Evolutionary conservation across 352 stramenopile genomes (phyloP), one percentile per base, ranked within the genome.

Genomic region (Globisporangium splendens): DNA sequence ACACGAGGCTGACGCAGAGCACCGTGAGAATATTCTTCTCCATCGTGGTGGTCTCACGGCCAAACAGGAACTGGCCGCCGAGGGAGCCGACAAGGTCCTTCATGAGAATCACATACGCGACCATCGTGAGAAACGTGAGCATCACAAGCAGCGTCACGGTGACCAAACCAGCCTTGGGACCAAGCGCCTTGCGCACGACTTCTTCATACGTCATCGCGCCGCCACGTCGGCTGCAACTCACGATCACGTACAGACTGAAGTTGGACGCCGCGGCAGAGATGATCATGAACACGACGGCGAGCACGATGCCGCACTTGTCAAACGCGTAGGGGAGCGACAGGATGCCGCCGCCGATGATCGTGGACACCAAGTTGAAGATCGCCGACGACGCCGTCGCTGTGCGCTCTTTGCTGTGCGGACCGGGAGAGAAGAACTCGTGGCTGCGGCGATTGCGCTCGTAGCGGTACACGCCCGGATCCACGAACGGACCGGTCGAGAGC

Each of bases 31-130:
- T 44, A 56, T 91, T 91, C 53, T 88, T 64, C 54, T 90, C 79
- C 0, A 39, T 41, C 0, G 68, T 59, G 1, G 63, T 72, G 28
- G 91, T 72, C 28, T 61, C 56, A 5, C 77, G 77, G 12, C 77
- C 81, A 55, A 79, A 92, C 18, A 95, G 63, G 42, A 91, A 93
- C 22, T 77, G 72, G 0, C 70, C 77, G 14, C 77, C 80, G 38
- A 98, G 66, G 13, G 95, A 96, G 33, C 88, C 77, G 31, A 98
- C 72, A 47, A 98, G 93, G 62, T 98, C 95, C 52, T 96, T 87
- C 22, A 98, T 76, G 13, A 99, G 72, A 42, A 99, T 98, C 33
- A 95, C 86, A 73, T 98, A 98, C n/a, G 88, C 96, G 15, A 99
- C 88, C 18, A 96, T 85, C 4, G 88, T 96, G 51, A 98, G 93